Evolutionary conservation across 768 basidiomycete genomes (phyloP).

Genomic region (Melanogaster broomeanus): DNA sequence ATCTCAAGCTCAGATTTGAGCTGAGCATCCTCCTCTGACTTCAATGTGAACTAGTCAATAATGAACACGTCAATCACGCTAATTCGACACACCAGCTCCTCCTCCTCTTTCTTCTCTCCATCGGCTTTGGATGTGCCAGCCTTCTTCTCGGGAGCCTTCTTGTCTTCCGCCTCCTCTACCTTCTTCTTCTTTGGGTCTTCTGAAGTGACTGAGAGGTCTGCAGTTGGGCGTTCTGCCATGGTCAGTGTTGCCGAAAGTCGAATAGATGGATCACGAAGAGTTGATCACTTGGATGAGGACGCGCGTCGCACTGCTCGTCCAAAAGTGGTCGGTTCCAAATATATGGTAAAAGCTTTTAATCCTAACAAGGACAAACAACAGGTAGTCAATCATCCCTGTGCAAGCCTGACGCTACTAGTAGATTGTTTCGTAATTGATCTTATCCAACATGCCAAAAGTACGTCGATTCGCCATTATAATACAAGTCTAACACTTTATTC

Average conservation of each 20-base stretch:
- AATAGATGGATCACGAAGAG: not conserved
- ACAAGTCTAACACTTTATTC: not conserved
- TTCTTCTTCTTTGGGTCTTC: slow-evolving; percentile 78
- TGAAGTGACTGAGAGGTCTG: slow-evolving; percentile 63
- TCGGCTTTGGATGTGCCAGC: slow-evolving; percentile 57
- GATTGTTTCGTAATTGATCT: not conserved
- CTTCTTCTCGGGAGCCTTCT: slow-evolving; percentile 46
- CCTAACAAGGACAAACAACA: not conserved
- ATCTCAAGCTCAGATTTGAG: slow-evolving; percentile 95
- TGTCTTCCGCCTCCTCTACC: slow-evolving; percentile 42
- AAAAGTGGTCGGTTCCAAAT: slow-evolving; percentile 35
- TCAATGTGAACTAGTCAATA: slow-evolving; percentile 7
- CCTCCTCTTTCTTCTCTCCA: slow-evolving; percentile 54
- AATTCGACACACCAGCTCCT: slow-evolving; percentile 67
- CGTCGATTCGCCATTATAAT: not conserved
- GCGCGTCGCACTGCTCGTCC: slow-evolving; percentile 28
- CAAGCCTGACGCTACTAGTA: too few species aligned
- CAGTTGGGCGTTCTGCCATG: slow-evolving; percentile 63
- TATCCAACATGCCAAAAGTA: slow-evolving; percentile 18
- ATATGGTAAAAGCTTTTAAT: slow-evolving; percentile 24
- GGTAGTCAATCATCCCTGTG: not conserved
- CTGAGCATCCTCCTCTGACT: slow-evolving; percentile 96
- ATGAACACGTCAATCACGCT: slow-evolving; percentile 9
- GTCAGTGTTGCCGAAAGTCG: slow-evolving; percentile 11
- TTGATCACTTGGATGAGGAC: slow-evolving; percentile 28